Base-by-base conservation (phyloP, 2,329 filamentous ascomycete species). In the Elsinoe perseae region DNA sequence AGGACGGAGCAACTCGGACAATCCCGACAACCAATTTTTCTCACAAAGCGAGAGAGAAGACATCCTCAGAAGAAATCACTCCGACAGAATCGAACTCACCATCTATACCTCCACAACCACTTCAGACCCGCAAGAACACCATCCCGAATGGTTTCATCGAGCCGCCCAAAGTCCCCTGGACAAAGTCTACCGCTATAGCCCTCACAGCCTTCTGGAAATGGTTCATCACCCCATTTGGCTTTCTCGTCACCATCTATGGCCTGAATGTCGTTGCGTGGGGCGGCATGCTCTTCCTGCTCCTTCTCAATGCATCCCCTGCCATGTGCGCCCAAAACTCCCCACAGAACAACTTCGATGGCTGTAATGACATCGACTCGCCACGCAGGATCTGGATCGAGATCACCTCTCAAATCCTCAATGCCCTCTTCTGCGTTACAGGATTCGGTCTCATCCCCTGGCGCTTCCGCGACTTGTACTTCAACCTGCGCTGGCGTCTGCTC, bases 231-330 rank as follows among this genome's bases (percentile, higher is more conserved):
- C 86, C 86, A 0, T 70, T 87, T 56, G 89, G 89, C 2, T 89
- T 93, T 67, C 73, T 88, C 55, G 80, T 92, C 38, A 86, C 84
- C 1, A 69, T 95, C 4, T 95, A 95, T 69, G 83, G 85, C 10
- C 78, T 93, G 57, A 91, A 92, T 61, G 80, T 95, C 18, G 81
- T 95, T 8, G 90, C 87, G 0, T 95, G 89, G 89, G 89, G 89
- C 53, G 89, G 86, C 57, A 95, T 95, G 89, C 77, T 95, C 30
- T 95, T 95, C 71, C 75, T 95, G 16, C 76, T 95, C 1, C 81
- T 95, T 23, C 86, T 84, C 74, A 88, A 89, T 64, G 88, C 78
- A 21, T 75, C 81, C 2, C 84, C 85, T 5, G 81, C 82, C 58
- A 89, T 89, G 86, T 89, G 88, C 74, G 68, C 40, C 79, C 0